These are phyloP conservation scores for Clonostachys rhizophaga DNA, from an alignment of 2,329 filamentous ascomycete species.

Conservation along the genomic window DNA sequence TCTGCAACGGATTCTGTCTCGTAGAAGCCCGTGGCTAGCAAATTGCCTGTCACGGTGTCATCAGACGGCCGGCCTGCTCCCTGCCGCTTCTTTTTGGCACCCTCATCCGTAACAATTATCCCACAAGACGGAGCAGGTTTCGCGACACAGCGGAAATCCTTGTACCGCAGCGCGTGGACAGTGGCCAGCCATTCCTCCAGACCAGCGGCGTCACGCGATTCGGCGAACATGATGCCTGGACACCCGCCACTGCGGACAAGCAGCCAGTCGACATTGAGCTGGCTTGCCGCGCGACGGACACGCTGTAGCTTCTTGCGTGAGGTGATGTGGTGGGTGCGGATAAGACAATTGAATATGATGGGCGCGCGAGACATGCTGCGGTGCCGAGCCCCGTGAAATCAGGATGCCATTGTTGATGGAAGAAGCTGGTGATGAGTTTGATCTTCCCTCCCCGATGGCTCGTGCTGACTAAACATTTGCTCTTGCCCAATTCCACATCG, in stretches of 20 bases:
- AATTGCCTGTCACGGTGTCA: neutral
- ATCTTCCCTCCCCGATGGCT: no score
- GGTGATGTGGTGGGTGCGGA: constrained; percentile 78
- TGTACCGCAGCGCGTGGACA: constrained; percentile 64
- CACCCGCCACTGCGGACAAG: constrained; percentile 63
- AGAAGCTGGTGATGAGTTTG: no score
- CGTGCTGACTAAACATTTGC: no score
- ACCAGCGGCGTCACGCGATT: constrained; percentile 45
- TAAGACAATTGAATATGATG: constrained; percentile 49
- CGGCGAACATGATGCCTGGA: constrained; percentile 77
- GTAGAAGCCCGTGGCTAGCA: constrained; percentile 27
- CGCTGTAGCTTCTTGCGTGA: constrained; percentile 65
- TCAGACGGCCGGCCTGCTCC: neutral
- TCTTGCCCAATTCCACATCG: no score
- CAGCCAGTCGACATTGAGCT: constrained; percentile 52
- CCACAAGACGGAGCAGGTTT: constrained; percentile 33
- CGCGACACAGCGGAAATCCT: constrained; percentile 63
- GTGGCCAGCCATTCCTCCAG: constrained; percentile 60
- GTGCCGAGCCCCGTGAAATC: neutral
- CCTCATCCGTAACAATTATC: neutral
- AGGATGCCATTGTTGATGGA: no score
- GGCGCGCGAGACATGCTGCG: neutral
- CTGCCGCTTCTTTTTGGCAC: neutral
- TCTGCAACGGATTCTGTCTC: constrained; percentile 62
- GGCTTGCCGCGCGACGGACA: constrained; percentile 58